These are phyloP conservation scores for Zasmidium cellare DNA, from an alignment of 2,329 filamentous ascomycete genomes.

Conservation along the genomic window DNA sequence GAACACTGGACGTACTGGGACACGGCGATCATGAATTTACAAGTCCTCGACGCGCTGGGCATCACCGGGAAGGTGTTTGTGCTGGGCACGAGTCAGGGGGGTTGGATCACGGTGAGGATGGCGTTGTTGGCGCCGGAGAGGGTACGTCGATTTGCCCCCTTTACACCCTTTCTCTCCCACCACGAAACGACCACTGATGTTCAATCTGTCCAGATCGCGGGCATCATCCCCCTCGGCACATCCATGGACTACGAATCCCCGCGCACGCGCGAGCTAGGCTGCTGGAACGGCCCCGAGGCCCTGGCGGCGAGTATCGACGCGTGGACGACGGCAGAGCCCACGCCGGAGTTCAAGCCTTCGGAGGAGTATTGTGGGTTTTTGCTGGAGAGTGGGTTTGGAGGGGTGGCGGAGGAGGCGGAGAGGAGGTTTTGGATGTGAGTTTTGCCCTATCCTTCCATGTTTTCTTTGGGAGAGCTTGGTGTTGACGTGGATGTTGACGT, in stretches of 20 bases:
- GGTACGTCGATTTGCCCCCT: conserved; percentile 22
- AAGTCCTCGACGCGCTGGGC: conserved; percentile 41
- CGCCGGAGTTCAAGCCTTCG: conserved; percentile 45
- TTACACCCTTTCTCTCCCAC: background rate
- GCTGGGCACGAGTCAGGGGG: conserved; percentile 55
- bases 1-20: conserved; percentile 59
- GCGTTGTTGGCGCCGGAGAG: conserved; percentile 49
- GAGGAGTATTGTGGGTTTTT: conserved; percentile 48
- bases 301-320: conserved; percentile 39
- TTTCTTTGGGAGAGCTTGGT: no score
- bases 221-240: conserved; percentile 54
- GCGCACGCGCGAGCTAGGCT: conserved; percentile 45
- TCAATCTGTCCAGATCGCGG: conserved; percentile 46
- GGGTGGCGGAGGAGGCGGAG: conserved; percentile 37
- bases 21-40: conserved; percentile 40
- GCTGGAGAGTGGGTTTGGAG: conserved; percentile 50
- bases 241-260: conserved; percentile 53
- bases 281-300: conserved; percentile 47
- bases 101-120: conserved; percentile 55
- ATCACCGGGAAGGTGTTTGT: conserved; percentile 47
- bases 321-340: conserved; percentile 42
- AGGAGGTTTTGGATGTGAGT: conserved; percentile 44
- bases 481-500: no score
- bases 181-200: background rate
- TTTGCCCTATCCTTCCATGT: background rate